phyloP scores from a whole-genome alignment of 768 basidiomycete species.

The Coprinopsis marcescibilis region DNA sequence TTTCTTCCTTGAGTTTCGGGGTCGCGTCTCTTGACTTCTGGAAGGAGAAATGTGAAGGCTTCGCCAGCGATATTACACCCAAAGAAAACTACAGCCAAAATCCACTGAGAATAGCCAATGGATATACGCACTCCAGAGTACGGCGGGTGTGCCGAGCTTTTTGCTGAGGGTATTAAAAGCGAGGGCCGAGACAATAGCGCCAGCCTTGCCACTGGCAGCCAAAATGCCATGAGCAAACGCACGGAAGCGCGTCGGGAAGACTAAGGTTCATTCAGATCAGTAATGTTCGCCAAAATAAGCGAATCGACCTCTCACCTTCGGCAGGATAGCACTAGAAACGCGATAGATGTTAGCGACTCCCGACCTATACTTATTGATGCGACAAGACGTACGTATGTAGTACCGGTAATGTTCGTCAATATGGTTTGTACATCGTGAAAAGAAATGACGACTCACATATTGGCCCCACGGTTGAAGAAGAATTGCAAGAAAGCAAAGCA shows the following conservation, averaged over 20 bases:
- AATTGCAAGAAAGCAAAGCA: conserved; percentile 72
- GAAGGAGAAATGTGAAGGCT: conserved; percentile 29
- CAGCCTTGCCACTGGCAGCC: conserved; percentile 68
- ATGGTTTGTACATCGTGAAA: background rate
- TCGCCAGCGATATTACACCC: conserved; percentile 58
- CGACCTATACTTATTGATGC: background rate
- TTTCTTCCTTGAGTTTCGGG: conserved; percentile 41
- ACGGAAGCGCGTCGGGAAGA: conserved; percentile 73
- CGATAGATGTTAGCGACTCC: background rate
- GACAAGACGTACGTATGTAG: conserved; percentile 39
- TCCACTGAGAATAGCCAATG: conserved; percentile 57
- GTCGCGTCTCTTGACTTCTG: conserved; percentile 36
- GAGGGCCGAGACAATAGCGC: conserved; percentile 72
- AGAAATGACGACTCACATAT: conserved; percentile 39
- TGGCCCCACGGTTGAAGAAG: conserved; percentile 82
- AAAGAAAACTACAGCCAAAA: conserved; percentile 50
- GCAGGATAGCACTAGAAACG: conserved; percentile 56
- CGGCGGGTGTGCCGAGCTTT: conserved; percentile 55
- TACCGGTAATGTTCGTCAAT: conserved; percentile 24
- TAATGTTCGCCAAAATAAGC: background rate
- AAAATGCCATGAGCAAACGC: conserved; percentile 71
- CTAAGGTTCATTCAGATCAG: conserved; percentile 18
- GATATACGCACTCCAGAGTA: conserved; percentile 63
- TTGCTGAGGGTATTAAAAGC: conserved; percentile 61
- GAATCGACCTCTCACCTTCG: conserved; percentile 29